Percentiles rank a stretch among this genome's conserved stretches.
Conservation (phyloP, 2,329 filamentous ascomycete species). For the Tolypocladium tropicale region DNA sequence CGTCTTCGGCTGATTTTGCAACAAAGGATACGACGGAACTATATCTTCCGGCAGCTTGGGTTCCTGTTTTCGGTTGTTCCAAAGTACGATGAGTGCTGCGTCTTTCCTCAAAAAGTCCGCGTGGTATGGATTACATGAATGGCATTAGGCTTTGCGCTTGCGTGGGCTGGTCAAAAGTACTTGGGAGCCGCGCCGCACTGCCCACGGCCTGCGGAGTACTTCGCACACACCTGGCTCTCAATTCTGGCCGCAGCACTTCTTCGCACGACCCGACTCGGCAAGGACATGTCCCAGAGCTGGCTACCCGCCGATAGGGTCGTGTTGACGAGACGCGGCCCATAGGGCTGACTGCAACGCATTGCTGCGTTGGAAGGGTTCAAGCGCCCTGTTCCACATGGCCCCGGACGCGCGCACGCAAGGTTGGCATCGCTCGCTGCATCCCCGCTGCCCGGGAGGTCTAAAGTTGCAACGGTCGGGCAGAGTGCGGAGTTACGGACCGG, state of each 20-base stretch:
- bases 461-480: slow-evolving; percentile 4
- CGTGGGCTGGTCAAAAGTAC: too few species aligned
- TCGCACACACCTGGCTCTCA: neutral
- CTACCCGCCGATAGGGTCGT: neutral
- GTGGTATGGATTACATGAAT: too few species aligned
- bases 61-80: too few species aligned
- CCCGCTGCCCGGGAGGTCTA: slow-evolving; percentile 1
- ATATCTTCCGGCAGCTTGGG: too few species aligned
- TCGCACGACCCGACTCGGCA: neutral
- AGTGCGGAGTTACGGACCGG: slow-evolving; percentile 1
- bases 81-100: too few species aligned
- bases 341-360: slow-evolving; percentile 1
- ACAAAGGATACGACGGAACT: too few species aligned
- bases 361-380: neutral
- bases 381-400: slow-evolving; percentile 1
- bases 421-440: slow-evolving; percentile 1
- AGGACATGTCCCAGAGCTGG: neutral
- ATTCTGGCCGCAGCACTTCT: too few species aligned
- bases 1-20: too few species aligned
- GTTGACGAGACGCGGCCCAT: neutral
- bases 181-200: too few species aligned
- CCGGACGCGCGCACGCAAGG: neutral
- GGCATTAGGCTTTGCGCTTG: too few species aligned
- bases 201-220: too few species aligned
- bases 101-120: too few species aligned